Evolutionary conservation across 1,284 basidiomycete genomes (phyloP).

Genomic region (Austroboletus niveus): DNA sequence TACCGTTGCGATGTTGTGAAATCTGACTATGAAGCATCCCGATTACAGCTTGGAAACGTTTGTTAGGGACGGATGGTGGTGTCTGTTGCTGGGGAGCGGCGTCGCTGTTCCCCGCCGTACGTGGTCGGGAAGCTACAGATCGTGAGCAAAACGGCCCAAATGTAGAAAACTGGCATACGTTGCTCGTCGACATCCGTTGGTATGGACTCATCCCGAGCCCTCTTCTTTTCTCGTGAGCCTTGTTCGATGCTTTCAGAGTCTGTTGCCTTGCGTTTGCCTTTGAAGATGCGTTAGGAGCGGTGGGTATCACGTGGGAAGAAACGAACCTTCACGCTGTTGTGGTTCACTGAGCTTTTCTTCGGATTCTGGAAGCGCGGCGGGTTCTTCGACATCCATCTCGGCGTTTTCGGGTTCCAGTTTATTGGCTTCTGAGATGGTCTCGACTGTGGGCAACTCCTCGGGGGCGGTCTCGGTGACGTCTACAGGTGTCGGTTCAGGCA

Average conservation of each 20-base stretch:
- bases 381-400: constrained; percentile 21
- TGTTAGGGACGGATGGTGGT: constrained; percentile 44
- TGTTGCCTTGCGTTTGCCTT: constrained; percentile 70
- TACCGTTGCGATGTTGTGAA: constrained; percentile 80
- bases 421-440: constrained; percentile 8
- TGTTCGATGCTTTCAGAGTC: constrained; percentile 51
- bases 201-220: constrained; percentile 60
- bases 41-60: constrained; percentile 80
- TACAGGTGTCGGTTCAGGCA: constrained; percentile 2
- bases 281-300: neutral
- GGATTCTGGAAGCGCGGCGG: constrained; percentile 11
- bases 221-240: constrained; percentile 58
- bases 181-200: constrained; percentile 58
- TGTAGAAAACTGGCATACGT: constrained; percentile 33
- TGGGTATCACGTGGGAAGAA: neutral
- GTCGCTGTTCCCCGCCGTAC: constrained; percentile 16
- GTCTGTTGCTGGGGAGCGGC: constrained; percentile 24
- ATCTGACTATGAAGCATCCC: constrained; percentile 79
- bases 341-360: constrained; percentile 6
- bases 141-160: constrained; percentile 6
- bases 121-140: constrained; percentile 21
- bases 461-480: constrained; percentile 8
- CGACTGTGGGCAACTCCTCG: constrained; percentile 12
- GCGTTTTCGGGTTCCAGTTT: constrained; percentile 1
- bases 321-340: constrained; percentile 26